A percentile compares a stretch with the other conserved stretches of the same genome.
Evolutionary conservation across 495 filamentous ascomycete species (phyloP).

Genomic region (Lentithecium fluviatile): DNA sequence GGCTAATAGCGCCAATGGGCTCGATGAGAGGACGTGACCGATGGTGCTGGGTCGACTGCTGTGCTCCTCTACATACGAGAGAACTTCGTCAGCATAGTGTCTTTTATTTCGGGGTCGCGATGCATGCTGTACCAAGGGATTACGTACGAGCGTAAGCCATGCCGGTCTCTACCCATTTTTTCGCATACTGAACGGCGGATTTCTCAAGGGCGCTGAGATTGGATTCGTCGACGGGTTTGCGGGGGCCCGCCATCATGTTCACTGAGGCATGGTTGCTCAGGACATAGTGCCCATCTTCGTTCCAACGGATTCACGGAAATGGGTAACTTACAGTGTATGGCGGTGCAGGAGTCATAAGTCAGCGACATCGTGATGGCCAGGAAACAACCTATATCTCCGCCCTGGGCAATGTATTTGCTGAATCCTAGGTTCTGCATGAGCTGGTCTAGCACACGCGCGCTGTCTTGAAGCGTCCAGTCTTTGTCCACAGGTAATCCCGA

Average conservation of each 20-base stretch:
- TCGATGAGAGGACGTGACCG: constrained; percentile 57
- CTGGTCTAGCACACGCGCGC: constrained; percentile 53
- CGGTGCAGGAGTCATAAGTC: constrained; percentile 45
- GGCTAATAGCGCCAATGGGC: constrained; percentile 61
- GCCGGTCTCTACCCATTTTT: constrained; percentile 46
- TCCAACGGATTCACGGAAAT: too few species aligned
- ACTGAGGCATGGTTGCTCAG: constrained; percentile 3
- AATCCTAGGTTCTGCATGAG: constrained; percentile 64
- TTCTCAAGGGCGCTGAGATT: constrained; percentile 20
- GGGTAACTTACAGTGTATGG: constrained; percentile 42
- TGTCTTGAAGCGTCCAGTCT: constrained; percentile 48
- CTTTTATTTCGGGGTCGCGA: too few species aligned
- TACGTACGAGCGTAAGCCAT: too few species aligned
- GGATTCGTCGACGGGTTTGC: neutral
- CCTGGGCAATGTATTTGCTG: constrained; percentile 60
- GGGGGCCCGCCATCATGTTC: constrained; percentile 15
- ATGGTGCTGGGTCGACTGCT: constrained; percentile 62
- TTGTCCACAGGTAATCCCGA: constrained; percentile 51
- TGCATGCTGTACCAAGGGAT: too few species aligned
- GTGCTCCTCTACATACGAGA: constrained; percentile 59
- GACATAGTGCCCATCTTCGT: neutral
- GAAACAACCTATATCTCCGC: constrained; percentile 64
- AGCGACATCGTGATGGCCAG: constrained; percentile 50
- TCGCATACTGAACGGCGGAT: constrained; percentile 32
- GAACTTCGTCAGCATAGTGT: too few species aligned